Conservation (phyloP, 2,329 filamentous ascomycete species). For the Clonostachys rhizophaga region DNA sequence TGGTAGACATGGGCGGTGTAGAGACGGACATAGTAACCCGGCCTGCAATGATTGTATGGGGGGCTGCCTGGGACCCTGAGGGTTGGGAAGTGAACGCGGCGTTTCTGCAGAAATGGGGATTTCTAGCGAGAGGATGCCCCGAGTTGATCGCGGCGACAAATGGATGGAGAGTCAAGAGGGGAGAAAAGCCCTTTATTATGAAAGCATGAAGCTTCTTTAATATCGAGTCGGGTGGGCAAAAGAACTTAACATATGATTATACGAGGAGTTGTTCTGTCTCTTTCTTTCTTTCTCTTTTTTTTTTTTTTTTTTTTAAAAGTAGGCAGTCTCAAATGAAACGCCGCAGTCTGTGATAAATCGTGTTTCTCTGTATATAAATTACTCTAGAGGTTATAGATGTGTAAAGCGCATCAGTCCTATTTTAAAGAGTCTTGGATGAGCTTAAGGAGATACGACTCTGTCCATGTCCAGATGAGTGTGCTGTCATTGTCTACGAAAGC, state of each 20-base stretch:
- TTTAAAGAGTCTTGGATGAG: background rate
- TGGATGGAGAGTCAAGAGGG: constrained; percentile 16
- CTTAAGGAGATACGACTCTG: background rate
- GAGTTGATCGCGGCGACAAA: constrained; percentile 27
- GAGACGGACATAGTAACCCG: background rate
- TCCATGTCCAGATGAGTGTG: background rate
- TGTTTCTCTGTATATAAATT: no score
- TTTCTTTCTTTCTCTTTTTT: no score
- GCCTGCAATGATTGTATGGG: constrained; percentile 35
- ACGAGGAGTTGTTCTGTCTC: no score
- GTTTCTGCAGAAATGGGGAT: constrained; percentile 37
- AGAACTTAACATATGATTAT: no score
- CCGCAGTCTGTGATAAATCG: no score
- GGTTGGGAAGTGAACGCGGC: constrained; percentile 39
- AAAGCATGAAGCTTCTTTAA: no score
- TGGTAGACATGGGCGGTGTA: constrained; percentile 1
- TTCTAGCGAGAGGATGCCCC: constrained; percentile 23
- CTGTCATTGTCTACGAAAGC: background rate
- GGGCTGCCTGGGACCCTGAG: constrained; percentile 32
- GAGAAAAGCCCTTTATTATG: background rate
- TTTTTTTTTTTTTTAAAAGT: no score
- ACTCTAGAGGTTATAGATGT: no score
- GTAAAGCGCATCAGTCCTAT: no score
- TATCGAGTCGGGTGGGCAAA: no score
- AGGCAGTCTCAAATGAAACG: no score